Base-by-base conservation (phyloP, 768 basidiomycete genomes). In the Steccherinum ochraceum region DNA sequence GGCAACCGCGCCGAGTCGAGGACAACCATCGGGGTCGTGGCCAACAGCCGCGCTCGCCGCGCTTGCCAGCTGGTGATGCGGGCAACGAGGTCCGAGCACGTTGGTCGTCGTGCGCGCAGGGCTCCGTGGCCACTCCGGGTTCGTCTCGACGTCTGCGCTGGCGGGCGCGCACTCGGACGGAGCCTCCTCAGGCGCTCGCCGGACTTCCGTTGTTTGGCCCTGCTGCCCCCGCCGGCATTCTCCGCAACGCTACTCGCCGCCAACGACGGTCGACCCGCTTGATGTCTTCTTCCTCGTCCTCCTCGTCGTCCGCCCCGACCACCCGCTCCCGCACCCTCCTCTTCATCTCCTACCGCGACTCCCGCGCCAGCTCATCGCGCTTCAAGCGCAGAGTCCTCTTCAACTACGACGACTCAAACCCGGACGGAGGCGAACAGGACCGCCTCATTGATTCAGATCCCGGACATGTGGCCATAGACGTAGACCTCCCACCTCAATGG, bases 281-380 rank as follows among this genome's bases (percentile, higher is more conserved):
- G 43, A 58, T 61, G 59, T 51, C 52, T 59, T 49, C 56, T 58
- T 60, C 72, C 48, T 62, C 66, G 56, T 54, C 66, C 40, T 56
- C 64, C 45, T 59, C 68, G 26, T 64, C 69, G 24, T 63, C 66
- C 24, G 63, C 67, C 50, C 72, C 72, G 40, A 79, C 82, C 39
- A 92, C 88, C 27, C 85, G 95, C 59, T 93, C 90, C 1, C 70
- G 95, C 44, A 97, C 95, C 2, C 80, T 91, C 49, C 80, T 97
- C 60, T 98, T 97, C 69, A 85, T 94, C 53, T 95, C 93, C 4
- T 93, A 89, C 69, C 80, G 95, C 53, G 89, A 94, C 70, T 90
- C 91, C 3, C 75, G 74, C 42, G 73, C 78, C 16, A 69, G 77
- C 47, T 70, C 70, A 39, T 71, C 76, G 4, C 70, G 72, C 45